Base-by-base conservation (phyloP, 345 rosid species). In the Brassica rapa region DNA sequence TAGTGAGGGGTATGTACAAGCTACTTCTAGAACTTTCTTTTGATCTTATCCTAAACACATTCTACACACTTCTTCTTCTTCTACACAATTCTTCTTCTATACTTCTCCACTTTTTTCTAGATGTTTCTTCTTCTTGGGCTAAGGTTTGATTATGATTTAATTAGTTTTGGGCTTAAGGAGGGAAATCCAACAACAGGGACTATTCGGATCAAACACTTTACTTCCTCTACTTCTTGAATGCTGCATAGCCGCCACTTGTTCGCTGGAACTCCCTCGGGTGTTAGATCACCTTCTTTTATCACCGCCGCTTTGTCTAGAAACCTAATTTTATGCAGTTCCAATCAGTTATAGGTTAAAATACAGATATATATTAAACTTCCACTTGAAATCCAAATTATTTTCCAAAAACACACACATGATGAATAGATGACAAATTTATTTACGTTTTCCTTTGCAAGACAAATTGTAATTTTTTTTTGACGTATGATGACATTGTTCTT, bases 291-390 rank as follows among this genome's bases (percentile, higher is more conserved):
- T 74, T 87, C 86, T n/a, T 27, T 57, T 29, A 90, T 60, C 59
- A 91, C 72, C 0, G 93, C 90, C 0, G 93, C 91, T 75, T 89
- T 92, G 85, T 87, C 90, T 25, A 94, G 71, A 83, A 70, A 88
- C 83, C 97, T 92, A 33, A 30, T 5, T 55, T 3, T 16, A 23
- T 16, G 23, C 27, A 75, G 32, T 55, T 16, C 2, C 33, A 39
- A 11, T 70, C 3, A 71, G 12, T 27, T 14, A 79, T 80, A 30
- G 6, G 6, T 9, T 16, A 25, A 60, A 23, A 4, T 15, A 24
- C 27, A 8, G n/a, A 9, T 21, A 9, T 23, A 0, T 59, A 59
- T 59, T 10, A 24, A 24, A 59, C 10, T 4, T 59, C 32, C 12
- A 59, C 15, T 12, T 59, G 64, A 57, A 56, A 9, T 25, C 16